Evolutionary conservation across 352 stramenopile genomes (phyloP), one percentile per base, ranked within the genome.

Genomic region (Pseudoperonospora humuli): DNA sequence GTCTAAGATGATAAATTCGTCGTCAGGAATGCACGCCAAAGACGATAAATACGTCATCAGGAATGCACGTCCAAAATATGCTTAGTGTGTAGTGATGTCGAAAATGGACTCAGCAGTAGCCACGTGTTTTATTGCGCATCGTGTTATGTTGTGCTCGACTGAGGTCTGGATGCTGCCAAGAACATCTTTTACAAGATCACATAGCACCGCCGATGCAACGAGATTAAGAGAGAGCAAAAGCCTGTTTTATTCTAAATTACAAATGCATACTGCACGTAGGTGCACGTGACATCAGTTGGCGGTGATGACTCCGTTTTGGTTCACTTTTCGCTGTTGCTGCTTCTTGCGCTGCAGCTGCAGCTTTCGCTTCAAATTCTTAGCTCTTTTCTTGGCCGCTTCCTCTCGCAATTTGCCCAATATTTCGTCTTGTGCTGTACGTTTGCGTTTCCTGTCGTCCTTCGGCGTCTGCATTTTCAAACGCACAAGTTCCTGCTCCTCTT

Each of bases 331-430:
- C 46, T 70, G 61, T 32, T 83, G 49, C 38, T 82, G 64, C 50
- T 85, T 90, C 58, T 90, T 90, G 37, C 72, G 70, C 58, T 87
- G 73, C 39, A 75, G 41, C n/a, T 75, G 72, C 48, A 70, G 50
- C 43, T 87, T 90, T n/a, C 59, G 47, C 45, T 90, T 90, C 20
- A 73, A 56, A 40, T 90, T 90, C 54, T 87, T 86, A 19, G 64
- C 69, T 32, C 80, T 86, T 46, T 81, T 82, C 35, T 66, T 63
- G 10, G 57, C 66, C 6, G 68, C 75, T 28, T 87, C 71, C 26
- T 85, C 66, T 7, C 78, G 57, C 43, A 90, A 27, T 24, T 76
- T 75, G 18, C 83, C 75, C 38, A 90, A 54, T 20, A 90, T 45
- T 28, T 85, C 64, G 9, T 90, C 70, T 33, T 90, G 78, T 10